Percentiles rank a stretch among this genome's conserved stretches.
These are phyloP conservation scores for Fusarium lyarnte DNA, from an alignment of 2,329 filamentous ascomycete species.

Conservation along the genomic window DNA sequence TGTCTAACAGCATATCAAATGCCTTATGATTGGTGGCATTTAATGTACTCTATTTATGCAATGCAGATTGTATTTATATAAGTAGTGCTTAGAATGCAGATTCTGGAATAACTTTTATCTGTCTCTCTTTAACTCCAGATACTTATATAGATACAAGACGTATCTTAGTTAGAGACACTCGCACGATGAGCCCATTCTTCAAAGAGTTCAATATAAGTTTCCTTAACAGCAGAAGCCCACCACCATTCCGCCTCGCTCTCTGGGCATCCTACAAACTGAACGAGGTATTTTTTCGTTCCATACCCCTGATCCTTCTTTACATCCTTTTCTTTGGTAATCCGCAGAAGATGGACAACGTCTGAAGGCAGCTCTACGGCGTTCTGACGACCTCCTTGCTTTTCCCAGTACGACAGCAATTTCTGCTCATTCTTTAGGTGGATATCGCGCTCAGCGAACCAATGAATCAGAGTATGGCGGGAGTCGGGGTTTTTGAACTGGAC, in stretches of 20 bases:
- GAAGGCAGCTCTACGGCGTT: fast-evolving
- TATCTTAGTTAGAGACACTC: fast-evolving
- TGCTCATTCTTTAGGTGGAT: neutral
- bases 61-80: too few relatives aligned
- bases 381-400: neutral
- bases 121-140: fast-evolving
- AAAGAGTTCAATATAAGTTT: fast-evolving
- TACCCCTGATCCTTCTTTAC: fast-evolving
- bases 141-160: fast-evolving
- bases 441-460: neutral
- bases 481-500: neutral
- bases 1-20: too few relatives aligned
- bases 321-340: neutral
- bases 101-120: fast-evolving
- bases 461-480: neutral
- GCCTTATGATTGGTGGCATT: too few relatives aligned
- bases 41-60: too few relatives aligned
- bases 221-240: fast-evolving
- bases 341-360: neutral
- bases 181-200: neutral
- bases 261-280: neutral
- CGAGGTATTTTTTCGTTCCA: fast-evolving
- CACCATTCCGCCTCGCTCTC: fast-evolving
- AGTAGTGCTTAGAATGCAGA: neutral
- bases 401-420: fast-evolving